Base-by-base conservation (phyloP, 345 rosid species). In the Lepidium sativum region DNA sequence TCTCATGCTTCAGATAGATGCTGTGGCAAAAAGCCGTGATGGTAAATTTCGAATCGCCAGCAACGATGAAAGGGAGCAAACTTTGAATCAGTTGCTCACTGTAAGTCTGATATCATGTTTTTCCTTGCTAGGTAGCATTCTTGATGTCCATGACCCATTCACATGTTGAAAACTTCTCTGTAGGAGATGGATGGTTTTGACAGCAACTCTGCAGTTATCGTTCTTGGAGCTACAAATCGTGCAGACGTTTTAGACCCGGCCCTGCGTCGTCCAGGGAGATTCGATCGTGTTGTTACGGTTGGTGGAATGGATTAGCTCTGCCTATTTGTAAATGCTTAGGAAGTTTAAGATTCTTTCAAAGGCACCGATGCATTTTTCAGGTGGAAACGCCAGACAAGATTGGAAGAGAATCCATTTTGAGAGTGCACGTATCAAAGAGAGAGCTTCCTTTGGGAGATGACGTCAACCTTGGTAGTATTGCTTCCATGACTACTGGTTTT, bases 171-270 rank as follows among this genome's bases (percentile, higher is more conserved):
- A 78, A 55, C 71, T 73, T 41, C 52, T 65, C 49, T 65, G 29
- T 79, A 92, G 97, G 98, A 92, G 87, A 89, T 92, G 98, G 98
- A 92, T 90, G 98, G 98, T 44, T 92, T 92, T 78, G 98, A 92
- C 72, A 90, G 95, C 80, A 91, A 60, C 75, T 86, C 99, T 41
- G 86, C 96, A 11, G 99, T 94, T 52, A 94, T 94, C 57, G 99
- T 94, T 71, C 97, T 94, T 70, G 99, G 95, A 64, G 99, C 99
- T 33, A 95, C 99, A 49, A 95, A 95, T 65, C 91, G 97, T n/a
- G 81, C 99, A 12, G 97, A 88, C 82, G 96, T 95, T 67, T 79
- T 95, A 69, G 99, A 95, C 65, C 91, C 97, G 11, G 95, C 97
- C 29, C 91, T 95, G 57, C 84, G 89, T 39, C 91, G 97, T 32